A percentile compares a stretch with the other conserved stretches of the same genome.
These are phyloP conservation scores for Styphnolobium japonicum DNA, from an alignment of 306 rosid genomes.

Conservation along the genomic window DNA sequence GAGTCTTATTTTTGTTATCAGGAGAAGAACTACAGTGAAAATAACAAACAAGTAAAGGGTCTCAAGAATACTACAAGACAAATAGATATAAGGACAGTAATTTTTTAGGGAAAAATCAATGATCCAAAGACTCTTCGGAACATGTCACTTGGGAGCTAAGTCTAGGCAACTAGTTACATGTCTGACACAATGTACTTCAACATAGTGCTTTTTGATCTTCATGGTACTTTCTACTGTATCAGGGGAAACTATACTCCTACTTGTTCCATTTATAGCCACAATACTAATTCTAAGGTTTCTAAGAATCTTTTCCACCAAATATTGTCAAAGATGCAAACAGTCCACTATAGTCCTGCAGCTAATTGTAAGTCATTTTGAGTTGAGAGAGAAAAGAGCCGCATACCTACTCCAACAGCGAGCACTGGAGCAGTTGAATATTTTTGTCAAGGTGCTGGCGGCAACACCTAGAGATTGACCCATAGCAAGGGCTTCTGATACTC, in stretches of 20 bases:
- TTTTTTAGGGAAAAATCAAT: not conserved
- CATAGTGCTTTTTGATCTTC: not conserved
- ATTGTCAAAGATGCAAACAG: not conserved
- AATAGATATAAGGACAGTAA: not conserved
- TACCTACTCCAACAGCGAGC: constrained; percentile 99
- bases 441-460: constrained; percentile 67
- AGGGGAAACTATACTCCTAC: not conserved
- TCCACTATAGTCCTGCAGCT: not conserved
- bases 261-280: not conserved
- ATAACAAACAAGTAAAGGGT: not conserved
- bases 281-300: not conserved
- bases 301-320: not conserved
- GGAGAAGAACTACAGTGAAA: not conserved
- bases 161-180: not conserved
- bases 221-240: not conserved
- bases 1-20: not conserved
- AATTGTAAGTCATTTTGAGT: not conserved
- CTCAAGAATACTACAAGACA: not conserved
- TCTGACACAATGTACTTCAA: not conserved
- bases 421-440: constrained; percentile 85
- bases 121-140: not conserved
- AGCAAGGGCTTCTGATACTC: constrained; percentile 92
- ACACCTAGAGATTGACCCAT: constrained; percentile 90
- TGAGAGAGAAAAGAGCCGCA: not conserved
- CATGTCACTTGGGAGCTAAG: not conserved